Evolutionary conservation across 1,284 basidiomycete species (phyloP).

Genomic region (Fomitopsis palustris): DNA sequence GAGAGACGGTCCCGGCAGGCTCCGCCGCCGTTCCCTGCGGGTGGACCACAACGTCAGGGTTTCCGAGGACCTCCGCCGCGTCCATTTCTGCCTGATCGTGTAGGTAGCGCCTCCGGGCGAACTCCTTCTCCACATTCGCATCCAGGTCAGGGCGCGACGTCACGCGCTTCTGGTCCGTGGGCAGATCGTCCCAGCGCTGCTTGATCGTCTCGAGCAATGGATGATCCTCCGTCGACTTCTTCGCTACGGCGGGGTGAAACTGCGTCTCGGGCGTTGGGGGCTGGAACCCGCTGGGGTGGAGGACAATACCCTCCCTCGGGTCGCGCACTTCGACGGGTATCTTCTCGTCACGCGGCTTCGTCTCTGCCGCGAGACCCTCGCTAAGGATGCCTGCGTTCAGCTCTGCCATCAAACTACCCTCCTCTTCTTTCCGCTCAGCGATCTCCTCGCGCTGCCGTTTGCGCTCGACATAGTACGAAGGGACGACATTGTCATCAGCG

Average conservation of each 20-base stretch:
- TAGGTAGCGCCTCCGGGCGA: constrained; percentile 12
- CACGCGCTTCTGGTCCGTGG: constrained; percentile 10
- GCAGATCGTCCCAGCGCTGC: constrained; percentile 25
- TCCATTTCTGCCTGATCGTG: background rate
- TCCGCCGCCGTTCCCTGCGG: background rate
- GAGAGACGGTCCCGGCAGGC: background rate
- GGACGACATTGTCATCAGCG: constrained; percentile 29
- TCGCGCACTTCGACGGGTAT: constrained; percentile 30
- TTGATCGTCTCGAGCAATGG: constrained; percentile 23
- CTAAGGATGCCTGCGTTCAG: constrained; percentile 31
- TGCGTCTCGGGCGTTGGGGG: constrained; percentile 26
- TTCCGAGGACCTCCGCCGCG: constrained; percentile 3
- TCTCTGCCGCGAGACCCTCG: constrained; percentile 31
- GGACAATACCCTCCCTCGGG: constrained; percentile 26
- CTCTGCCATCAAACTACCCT: constrained; percentile 32
- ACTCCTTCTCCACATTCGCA: constrained; percentile 15
- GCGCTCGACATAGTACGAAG: constrained; percentile 31
- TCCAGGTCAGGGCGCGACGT: constrained; percentile 8
- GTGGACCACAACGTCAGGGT: background rate
- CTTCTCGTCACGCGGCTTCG: constrained; percentile 28
- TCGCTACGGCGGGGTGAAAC: constrained; percentile 24
- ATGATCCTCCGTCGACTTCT: constrained; percentile 20
- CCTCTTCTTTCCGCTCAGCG: constrained; percentile 30
- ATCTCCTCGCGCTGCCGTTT: constrained; percentile 31
- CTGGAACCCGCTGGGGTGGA: constrained; percentile 28